These are phyloP conservation scores for Lachancea meyersii DNA, from an alignment of 805 yeast genomes.

Conservation along the genomic window DNA sequence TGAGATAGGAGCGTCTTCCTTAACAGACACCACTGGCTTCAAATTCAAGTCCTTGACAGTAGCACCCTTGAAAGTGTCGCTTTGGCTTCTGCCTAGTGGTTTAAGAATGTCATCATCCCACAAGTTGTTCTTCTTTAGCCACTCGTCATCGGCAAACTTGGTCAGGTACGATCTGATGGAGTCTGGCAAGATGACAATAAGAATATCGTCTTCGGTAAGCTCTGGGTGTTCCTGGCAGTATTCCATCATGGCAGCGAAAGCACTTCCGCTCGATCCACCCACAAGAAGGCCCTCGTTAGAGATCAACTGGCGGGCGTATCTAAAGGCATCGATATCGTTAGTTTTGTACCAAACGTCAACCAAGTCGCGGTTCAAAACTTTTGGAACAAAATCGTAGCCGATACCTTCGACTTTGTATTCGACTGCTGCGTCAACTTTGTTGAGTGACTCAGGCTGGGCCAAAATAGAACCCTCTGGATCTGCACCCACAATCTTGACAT, in stretches of 20 bases:
- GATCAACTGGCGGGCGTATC: slow-evolving; percentile 74
- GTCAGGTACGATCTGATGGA: slow-evolving; percentile 80
- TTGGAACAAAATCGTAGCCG: slow-evolving; percentile 84
- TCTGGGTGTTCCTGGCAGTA: slow-evolving; percentile 55
- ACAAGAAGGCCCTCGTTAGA: slow-evolving; percentile 80
- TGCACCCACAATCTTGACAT: slow-evolving; percentile 64
- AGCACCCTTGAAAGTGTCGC: slow-evolving; percentile 44
- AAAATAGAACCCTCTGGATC: slow-evolving; percentile 85
- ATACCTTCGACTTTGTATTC: slow-evolving; percentile 85
- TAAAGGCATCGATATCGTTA: slow-evolving; percentile 73
- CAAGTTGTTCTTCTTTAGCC: slow-evolving; percentile 78
- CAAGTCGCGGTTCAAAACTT: slow-evolving; percentile 58
- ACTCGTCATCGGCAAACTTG: slow-evolving; percentile 84
- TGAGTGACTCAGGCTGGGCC: slow-evolving; percentile 71
- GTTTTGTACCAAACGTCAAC: slow-evolving; percentile 84
- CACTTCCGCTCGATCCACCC: slow-evolving; percentile 87
- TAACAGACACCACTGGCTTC: slow-evolving; percentile 75
- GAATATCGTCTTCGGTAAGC: slow-evolving; percentile 63
- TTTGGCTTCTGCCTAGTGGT: slow-evolving; percentile 28
- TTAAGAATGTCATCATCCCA: slow-evolving; percentile 46
- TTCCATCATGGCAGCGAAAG: slow-evolving; percentile 70
- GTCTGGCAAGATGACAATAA: slow-evolving; percentile 82
- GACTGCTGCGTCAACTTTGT: slow-evolving; percentile 40
- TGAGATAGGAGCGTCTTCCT: slow-evolving; percentile 50
- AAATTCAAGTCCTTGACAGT: slow-evolving; percentile 64